Evolutionary conservation across 768 basidiomycete genomes (phyloP).

Genomic region (Floccularia luteovirens): DNA sequence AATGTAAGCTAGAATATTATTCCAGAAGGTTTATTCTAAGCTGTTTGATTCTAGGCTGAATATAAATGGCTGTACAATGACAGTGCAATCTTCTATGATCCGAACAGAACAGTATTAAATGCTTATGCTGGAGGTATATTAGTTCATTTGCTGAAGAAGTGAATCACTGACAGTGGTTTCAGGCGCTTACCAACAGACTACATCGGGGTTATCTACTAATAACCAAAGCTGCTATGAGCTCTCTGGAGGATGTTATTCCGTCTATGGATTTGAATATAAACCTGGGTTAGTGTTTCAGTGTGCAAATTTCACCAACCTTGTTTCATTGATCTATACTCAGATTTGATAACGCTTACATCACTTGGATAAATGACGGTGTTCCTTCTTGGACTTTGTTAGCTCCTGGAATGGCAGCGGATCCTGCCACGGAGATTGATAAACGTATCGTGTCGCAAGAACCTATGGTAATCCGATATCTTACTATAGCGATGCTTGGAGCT

Average conservation of each 20-base stretch:
- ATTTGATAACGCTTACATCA: constrained; percentile 51
- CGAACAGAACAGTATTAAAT: constrained; percentile 37
- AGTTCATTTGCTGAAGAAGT: background rate
- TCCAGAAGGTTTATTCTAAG: constrained; percentile 17
- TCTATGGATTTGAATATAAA: constrained; percentile 43
- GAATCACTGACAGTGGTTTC: constrained; percentile 40
- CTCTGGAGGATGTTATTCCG: constrained; percentile 18
- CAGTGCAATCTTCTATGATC: constrained; percentile 40
- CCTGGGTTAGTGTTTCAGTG: constrained; percentile 26
- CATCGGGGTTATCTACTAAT: constrained; percentile 54
- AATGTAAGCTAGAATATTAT: constrained; percentile 35
- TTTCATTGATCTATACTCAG: constrained; percentile 21
- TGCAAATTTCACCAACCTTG: constrained; percentile 1
- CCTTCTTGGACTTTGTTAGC: constrained; percentile 50
- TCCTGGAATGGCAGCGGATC: constrained; percentile 41
- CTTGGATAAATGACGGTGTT: constrained; percentile 56
- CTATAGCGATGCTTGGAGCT: too few relatives aligned
- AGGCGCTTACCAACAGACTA: constrained; percentile 62
- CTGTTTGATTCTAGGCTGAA: constrained; percentile 32
- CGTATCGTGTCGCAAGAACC: constrained; percentile 61
- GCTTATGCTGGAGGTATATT: constrained; percentile 54
- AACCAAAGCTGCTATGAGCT: constrained; percentile 58
- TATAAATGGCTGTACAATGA: constrained; percentile 44
- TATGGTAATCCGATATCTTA: constrained; percentile 33
- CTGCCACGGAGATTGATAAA: constrained; percentile 37